Percentiles rank a stretch among this genome's conserved stretches.
These are phyloP conservation scores for Colletotrichum godetiae DNA, from an alignment of 2,329 filamentous ascomycete species.

Conservation along the genomic window DNA sequence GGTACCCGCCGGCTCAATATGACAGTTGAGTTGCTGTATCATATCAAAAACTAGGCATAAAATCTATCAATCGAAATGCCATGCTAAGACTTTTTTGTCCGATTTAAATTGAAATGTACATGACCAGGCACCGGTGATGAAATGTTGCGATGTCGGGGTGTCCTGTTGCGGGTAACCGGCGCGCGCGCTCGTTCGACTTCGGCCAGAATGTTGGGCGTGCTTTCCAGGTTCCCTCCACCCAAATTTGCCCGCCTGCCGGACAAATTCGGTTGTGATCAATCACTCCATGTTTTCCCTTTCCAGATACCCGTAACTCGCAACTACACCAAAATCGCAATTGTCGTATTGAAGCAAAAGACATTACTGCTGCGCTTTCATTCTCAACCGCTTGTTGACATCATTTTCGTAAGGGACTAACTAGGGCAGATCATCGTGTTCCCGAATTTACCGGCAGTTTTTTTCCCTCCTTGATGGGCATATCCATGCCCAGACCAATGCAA, in stretches of 20 bases:
- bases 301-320: conserved; percentile 13
- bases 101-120: not conserved
- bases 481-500: conserved; percentile 14
- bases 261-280: conserved; percentile 32
- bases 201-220: conserved; percentile 31
- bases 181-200: not conserved
- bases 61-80: conserved; percentile 33
- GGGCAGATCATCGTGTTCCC: not conserved
- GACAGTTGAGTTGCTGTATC: conserved; percentile 33
- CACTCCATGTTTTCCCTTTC: conserved; percentile 19
- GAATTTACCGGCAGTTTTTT: not conserved
- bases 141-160: conserved; percentile 28
- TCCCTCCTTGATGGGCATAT: conserved; percentile 8
- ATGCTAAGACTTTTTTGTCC: not conserved
- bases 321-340: conserved; percentile 5
- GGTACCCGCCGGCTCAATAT: conserved; percentile 26
- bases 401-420: not conserved
- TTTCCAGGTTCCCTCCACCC: conserved; percentile 24
- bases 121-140: not conserved
- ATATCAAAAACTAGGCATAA: conserved; percentile 32
- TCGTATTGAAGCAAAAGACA: not conserved
- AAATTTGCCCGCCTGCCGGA: conserved; percentile 35
- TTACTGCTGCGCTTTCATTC: not conserved
- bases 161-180: not conserved
- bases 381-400: not conserved